Percentiles rank a stretch among this genome's conserved stretches.
phyloP scores from a whole-genome alignment of 208 protist genomes.

The Crithidia sp. region DNA sequence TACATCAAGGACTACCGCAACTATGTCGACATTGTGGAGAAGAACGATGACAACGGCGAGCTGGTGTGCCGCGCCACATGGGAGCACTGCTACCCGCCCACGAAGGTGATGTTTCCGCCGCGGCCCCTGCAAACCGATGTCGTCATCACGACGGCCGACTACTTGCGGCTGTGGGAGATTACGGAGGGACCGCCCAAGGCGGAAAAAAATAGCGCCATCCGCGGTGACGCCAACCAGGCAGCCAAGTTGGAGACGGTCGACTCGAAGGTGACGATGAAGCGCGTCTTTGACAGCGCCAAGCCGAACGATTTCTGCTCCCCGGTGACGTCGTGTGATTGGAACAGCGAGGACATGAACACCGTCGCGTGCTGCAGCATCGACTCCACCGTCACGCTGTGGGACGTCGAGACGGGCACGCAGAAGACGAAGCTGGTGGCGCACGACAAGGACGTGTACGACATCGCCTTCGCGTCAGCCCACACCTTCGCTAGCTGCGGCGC shows the following conservation, averaged over 20 bases:
- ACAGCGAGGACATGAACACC: slow-evolving; percentile 94
- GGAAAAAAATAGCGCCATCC: slow-evolving; percentile 11
- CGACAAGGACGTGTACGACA: slow-evolving; percentile 99
- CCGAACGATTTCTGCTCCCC: slow-evolving; percentile 98
- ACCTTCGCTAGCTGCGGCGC: slow-evolving; percentile 98
- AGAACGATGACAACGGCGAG: slow-evolving; percentile 57
- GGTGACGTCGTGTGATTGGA: slow-evolving; percentile 99
- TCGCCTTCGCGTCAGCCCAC: slow-evolving; percentile 95
- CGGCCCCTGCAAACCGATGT: slow-evolving; percentile 85
- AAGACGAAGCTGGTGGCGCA: slow-evolving; percentile 99
- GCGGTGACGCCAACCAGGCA: slow-evolving; percentile 18
- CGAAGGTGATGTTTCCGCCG: slow-evolving; percentile 97
- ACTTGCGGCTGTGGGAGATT: slow-evolving; percentile 98
- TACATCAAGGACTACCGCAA: slow-evolving; percentile 97
- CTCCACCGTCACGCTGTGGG: slow-evolving; percentile 99
- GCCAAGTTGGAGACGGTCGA: slow-evolving; percentile 48
- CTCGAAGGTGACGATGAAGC: slow-evolving; percentile 90
- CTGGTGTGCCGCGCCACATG: slow-evolving; percentile 83
- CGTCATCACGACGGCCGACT: slow-evolving; percentile 98
- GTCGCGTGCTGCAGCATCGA: slow-evolving; percentile 98
- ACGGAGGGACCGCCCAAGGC: slow-evolving; percentile 31
- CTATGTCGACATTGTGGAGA: slow-evolving; percentile 92
- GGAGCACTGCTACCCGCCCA: slow-evolving; percentile 97
- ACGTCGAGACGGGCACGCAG: slow-evolving; percentile 89
- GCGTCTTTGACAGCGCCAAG: slow-evolving; percentile 80